Evolutionary conservation across 345 rosid genomes (phyloP), one percentile per base, ranked within the genome.

Genomic region (Litchi chinensis): DNA sequence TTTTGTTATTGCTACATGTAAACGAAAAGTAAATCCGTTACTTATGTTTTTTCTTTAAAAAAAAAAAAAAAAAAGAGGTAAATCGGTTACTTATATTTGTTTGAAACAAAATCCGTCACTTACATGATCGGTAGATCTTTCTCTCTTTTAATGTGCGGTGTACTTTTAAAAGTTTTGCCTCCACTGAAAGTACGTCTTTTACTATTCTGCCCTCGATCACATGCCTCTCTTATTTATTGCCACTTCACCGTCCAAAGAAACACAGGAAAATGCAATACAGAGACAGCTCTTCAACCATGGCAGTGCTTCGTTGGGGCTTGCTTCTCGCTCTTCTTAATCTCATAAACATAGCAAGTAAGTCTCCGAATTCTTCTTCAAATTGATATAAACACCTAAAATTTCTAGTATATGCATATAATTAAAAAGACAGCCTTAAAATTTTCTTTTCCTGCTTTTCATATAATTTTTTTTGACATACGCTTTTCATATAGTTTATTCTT

Each of bases 341-440:
- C 84, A 64, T 77, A 57, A 65, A 68, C 72, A 80, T 63, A 21
- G 79, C 89, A 37, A 79, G 98, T 93, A 85, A 89, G 98, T 78
- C 71, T 79, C 48, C n/a, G 6, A 41, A 65, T 67, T 52, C 57
- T 22, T 5, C n/a, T 59, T 5, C 9, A 5, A 28, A 40, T 3
- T 19, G 10, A 43, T 41, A 16, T 43, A 1, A 60, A 60, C 28
- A 18, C 65, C 21, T 21, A 60, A 60, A 21, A 60, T 0, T 3
- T 16, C 59, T 4, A 12, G n/a, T 15, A 10, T 0, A 52, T 13
- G 57, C 12, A 52, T 15, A 16, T 52, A 52, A 52, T 52, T 52
- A 15, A 13, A 28, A 57, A 16, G 56, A 54, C 57, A n/a, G 41
- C 56, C 50, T 63, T 10, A 3, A 39, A 7, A 37, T 37, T 66